Conservation (phyloP, 176 grass and related monocot genomes). For the Metroxylon sagu region DNA sequence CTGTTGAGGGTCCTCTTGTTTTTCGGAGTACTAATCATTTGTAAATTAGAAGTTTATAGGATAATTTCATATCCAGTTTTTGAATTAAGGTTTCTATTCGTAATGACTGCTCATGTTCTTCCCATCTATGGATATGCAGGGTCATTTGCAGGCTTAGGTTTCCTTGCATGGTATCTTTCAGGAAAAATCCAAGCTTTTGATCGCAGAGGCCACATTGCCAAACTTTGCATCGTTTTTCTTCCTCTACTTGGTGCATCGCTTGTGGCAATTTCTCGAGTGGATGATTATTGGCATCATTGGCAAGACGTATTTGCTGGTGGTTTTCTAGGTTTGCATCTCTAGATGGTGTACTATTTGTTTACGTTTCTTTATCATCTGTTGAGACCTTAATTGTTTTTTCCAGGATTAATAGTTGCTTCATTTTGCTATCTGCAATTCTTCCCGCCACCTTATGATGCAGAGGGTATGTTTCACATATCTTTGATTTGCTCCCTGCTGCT, state of each 20-base stretch:
- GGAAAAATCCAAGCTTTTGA: slow-evolving; percentile 16
- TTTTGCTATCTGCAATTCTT: slow-evolving; percentile 20
- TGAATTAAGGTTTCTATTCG: too few relatives aligned
- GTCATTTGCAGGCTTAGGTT: slow-evolving; percentile 9
- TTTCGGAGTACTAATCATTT: too few relatives aligned
- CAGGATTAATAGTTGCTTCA: slow-evolving; percentile 11
- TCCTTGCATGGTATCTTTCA: slow-evolving; percentile 15
- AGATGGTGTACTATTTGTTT: too few relatives aligned
- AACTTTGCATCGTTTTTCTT: slow-evolving; percentile 14
- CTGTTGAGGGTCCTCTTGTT: too few relatives aligned
- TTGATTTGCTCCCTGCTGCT: too few relatives aligned
- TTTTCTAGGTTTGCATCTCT: slow-evolving; percentile 1
- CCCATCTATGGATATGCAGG: background rate
- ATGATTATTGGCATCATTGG: slow-evolving; percentile 21
- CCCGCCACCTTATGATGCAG: background rate
- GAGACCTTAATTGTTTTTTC: background rate
- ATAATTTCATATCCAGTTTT: too few relatives aligned
- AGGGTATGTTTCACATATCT: too few relatives aligned
- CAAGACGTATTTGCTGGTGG: slow-evolving; percentile 15
- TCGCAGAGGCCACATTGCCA: slow-evolving; percentile 11
- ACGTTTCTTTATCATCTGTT: background rate
- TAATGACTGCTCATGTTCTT: too few relatives aligned
- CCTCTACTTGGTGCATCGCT: slow-evolving; percentile 13
- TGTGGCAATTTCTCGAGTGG: slow-evolving; percentile 9
- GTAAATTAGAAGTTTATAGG: too few relatives aligned